Conservation (phyloP, 139 green algal species). For the Chlamydomonas incerta region DNA sequence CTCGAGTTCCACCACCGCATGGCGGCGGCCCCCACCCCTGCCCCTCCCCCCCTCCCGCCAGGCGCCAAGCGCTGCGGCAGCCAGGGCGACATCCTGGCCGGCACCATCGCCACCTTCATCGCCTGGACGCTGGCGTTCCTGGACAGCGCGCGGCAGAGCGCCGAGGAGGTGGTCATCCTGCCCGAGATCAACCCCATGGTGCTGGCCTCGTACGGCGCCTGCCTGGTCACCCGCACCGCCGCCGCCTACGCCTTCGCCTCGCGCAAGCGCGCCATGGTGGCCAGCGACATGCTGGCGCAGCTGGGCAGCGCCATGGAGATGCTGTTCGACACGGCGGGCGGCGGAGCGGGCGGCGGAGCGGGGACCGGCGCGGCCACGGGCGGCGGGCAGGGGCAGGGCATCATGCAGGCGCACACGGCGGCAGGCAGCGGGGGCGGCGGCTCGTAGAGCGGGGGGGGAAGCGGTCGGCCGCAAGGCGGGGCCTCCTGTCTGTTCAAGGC, state of each 20-base stretch:
- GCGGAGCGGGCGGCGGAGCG: background rate
- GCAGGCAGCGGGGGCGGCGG: too few relatives aligned
- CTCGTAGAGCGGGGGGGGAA: too few relatives aligned
- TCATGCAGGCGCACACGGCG: slow-evolving; percentile 19
- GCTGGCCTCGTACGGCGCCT: slow-evolving; percentile 55
- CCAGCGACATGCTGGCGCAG: slow-evolving; percentile 49
- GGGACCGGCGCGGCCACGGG: background rate
- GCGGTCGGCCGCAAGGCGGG: too few relatives aligned
- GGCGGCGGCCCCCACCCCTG: background rate
- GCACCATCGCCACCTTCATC: slow-evolving; percentile 56
- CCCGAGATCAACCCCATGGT: slow-evolving; percentile 61
- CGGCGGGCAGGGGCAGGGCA: slow-evolving; percentile 1
- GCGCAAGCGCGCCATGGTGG: slow-evolving; percentile 46
- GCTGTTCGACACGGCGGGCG: slow-evolving; percentile 45
- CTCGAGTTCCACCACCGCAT: too few relatives aligned
- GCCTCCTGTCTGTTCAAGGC: too few relatives aligned
- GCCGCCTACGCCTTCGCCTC: slow-evolving; percentile 35
- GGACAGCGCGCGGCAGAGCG: slow-evolving; percentile 7
- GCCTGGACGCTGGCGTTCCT: slow-evolving; percentile 53
- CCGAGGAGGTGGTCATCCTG: slow-evolving; percentile 36
- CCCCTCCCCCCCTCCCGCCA: background rate
- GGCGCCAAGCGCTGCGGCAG: slow-evolving; percentile 68
- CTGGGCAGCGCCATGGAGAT: slow-evolving; percentile 52
- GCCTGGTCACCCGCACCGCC: slow-evolving; percentile 46
- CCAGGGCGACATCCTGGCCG: slow-evolving; percentile 75